Percentiles rank a stretch among this genome's conserved stretches.
Conservation (phyloP, 129 eudicot species). For the Chrysanthemum lavandulifolium region DNA sequence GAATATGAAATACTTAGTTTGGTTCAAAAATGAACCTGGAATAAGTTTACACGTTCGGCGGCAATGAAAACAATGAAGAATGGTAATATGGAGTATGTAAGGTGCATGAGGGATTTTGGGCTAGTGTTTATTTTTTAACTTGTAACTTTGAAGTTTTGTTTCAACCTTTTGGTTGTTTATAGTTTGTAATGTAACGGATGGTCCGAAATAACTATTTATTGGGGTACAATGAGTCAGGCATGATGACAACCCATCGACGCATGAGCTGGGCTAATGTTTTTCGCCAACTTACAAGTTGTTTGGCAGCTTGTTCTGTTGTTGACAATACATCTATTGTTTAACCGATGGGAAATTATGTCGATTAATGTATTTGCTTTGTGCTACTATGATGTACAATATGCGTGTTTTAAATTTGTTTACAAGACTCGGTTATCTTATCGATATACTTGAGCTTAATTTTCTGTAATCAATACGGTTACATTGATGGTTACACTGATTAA, state of each 20-base stretch:
- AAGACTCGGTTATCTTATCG: too few relatives aligned
- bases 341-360: neutral
- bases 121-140: slow-evolving; percentile 5
- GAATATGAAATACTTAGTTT: slow-evolving; percentile 20
- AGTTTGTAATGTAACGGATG: slow-evolving; percentile 13
- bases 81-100: slow-evolving; percentile 10
- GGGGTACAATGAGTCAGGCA: slow-evolving; percentile 17
- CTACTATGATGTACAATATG: neutral
- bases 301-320: slow-evolving; percentile 9
- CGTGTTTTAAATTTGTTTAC: neutral
- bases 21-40: slow-evolving; percentile 33
- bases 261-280: slow-evolving; percentile 1
- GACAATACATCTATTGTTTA: neutral
- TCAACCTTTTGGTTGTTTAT: slow-evolving; percentile 20
- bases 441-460: too few relatives aligned
- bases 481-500: too few relatives aligned
- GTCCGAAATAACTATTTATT: slow-evolving; percentile 13
- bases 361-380: neutral
- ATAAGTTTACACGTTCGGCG: slow-evolving; percentile 27
- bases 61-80: slow-evolving; percentile 18
- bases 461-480: too few relatives aligned
- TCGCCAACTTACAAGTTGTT: slow-evolving; percentile 3
- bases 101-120: slow-evolving; percentile 31
- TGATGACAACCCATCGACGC: neutral
- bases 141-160: slow-evolving; percentile 22